Conservation (phyloP, 768 basidiomycete species). For the Collybia sordida region DNA sequence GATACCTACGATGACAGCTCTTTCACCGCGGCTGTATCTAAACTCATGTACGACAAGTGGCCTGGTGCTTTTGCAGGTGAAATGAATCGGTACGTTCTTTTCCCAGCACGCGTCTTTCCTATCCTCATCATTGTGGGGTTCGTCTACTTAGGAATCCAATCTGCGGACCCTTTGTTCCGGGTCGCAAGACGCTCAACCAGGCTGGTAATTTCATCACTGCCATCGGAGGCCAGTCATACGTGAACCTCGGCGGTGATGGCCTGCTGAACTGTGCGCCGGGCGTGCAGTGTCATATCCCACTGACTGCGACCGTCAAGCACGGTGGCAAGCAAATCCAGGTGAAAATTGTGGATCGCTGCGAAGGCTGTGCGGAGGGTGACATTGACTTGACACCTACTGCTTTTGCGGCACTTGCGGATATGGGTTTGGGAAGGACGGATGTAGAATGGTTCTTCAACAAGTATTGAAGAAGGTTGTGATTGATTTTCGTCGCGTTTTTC, state of each 20-base stretch:
- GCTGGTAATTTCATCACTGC: constrained; percentile 20
- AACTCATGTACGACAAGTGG: constrained; percentile 24
- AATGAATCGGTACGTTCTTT: constrained; percentile 21
- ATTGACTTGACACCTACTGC: constrained; percentile 29
- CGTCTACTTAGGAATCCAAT: constrained; percentile 22
- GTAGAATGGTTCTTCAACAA: constrained; percentile 42
- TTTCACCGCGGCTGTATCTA: constrained; percentile 28
- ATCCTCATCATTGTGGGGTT: neutral
- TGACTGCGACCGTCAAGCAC: constrained; percentile 21
- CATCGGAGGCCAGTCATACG: constrained; percentile 16
- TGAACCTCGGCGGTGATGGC: constrained; percentile 26
- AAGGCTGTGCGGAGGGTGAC: constrained; percentile 33
- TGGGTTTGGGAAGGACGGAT: constrained; percentile 18
- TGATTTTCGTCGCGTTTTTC: too few species aligned
- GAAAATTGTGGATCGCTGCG: constrained; percentile 50
- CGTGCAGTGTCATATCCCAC: constrained; percentile 19
- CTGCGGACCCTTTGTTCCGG: constrained; percentile 28
- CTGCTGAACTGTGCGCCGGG: constrained; percentile 18
- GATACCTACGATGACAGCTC: constrained; percentile 29
- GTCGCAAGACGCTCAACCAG: constrained; percentile 17
- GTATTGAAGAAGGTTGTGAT: constrained; percentile 3
- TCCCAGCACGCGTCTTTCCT: neutral
- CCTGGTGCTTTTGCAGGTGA: constrained; percentile 20
- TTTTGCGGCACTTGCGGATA: constrained; percentile 25
- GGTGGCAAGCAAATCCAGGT: constrained; percentile 36